Base-by-base conservation (phyloP, 805 yeast genomes). In the Pichia sporocuriosa region DNA sequence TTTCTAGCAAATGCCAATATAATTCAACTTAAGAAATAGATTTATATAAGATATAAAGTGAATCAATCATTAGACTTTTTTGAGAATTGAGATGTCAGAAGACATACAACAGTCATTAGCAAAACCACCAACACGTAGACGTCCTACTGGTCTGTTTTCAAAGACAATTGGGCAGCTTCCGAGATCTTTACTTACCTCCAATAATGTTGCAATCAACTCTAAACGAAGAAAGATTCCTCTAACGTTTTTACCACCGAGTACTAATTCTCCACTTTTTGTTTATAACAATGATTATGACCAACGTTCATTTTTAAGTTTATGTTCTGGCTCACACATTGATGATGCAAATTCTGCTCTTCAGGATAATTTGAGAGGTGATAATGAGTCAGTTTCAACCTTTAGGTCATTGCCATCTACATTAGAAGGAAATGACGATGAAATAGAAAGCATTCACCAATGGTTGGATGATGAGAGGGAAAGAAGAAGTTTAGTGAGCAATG, bases 181-280 rank as follows among this genome's bases (percentile, higher is more conserved):
- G 4, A 39, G 33, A 22, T 43, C 46, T 20, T 35, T 45, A 22
- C 31, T 46, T 15, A 43, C 39, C 8, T 35, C 47, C 6, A 43
- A 46, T 19, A 45, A 43, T 36, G 43, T 49, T 22, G 46, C 51
- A 6, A 57, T 62, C 29, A 62, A 61, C 46, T 57, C 62, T 11
- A 61, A 59, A 42, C 48, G 67, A 35, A 49, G 65, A 19, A 61
- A 60, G 42, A 55, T 61, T 15, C 63, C 66, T 2, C 42, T 63
- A 29, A 62, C 62, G 29, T 63, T 63, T 43, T 54, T 63, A 16
- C 66, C 67, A 1, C 68, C 67, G 4, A 60, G 66, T 42, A 62
- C 65, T 1, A 53, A 55, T 35, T 61, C 66, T 15, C 68, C 66
- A 1, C 47, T 61, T 28, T 62, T 62, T 45, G 55, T 62, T 10